phyloP scores from a whole-genome alignment of 164 flowering plant genomes.

The Tetrastigma voinierianum region DNA sequence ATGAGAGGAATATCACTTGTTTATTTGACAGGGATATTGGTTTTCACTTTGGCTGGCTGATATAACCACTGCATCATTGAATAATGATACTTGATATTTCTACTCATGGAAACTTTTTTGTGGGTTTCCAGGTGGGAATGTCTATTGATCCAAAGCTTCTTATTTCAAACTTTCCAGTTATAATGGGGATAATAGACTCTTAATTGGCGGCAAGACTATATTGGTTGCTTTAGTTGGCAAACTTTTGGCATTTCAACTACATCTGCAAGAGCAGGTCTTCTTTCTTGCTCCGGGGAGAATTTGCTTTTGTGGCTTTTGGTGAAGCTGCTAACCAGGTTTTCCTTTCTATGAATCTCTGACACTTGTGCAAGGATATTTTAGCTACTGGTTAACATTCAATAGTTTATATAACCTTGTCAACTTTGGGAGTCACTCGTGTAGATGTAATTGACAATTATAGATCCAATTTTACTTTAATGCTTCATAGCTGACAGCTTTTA shows the following conservation, averaged over 20 bases:
- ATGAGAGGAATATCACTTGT: not conserved
- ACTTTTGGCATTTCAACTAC: constrained; percentile 81
- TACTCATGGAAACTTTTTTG: not conserved
- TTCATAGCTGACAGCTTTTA: not conserved
- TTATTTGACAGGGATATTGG: not conserved
- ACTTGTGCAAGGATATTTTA: constrained; percentile 1
- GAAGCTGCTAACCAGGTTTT: constrained; percentile 99
- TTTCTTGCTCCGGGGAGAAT: constrained; percentile 99
- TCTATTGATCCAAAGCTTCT: constrained; percentile 97
- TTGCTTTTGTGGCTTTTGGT: constrained; percentile 99
- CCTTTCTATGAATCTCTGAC: constrained; percentile 2
- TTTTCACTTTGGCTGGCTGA: not conserved
- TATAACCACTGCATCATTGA: not conserved
- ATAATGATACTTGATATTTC: not conserved
- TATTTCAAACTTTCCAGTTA: constrained; percentile 81
- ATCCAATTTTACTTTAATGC: not conserved
- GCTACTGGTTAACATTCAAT: not conserved
- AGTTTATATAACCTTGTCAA: not conserved
- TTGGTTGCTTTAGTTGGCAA: constrained; percentile 82
- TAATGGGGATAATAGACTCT: constrained; percentile 70
- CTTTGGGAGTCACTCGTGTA: not conserved
- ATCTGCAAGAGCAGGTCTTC: constrained; percentile 93
- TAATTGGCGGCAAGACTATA: constrained; percentile 81
- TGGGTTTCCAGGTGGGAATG: constrained; percentile 94
- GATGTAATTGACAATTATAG: not conserved